These are phyloP conservation scores for Carpinus viminea DNA, from an alignment of 306 rosid genomes.

Conservation along the genomic window DNA sequence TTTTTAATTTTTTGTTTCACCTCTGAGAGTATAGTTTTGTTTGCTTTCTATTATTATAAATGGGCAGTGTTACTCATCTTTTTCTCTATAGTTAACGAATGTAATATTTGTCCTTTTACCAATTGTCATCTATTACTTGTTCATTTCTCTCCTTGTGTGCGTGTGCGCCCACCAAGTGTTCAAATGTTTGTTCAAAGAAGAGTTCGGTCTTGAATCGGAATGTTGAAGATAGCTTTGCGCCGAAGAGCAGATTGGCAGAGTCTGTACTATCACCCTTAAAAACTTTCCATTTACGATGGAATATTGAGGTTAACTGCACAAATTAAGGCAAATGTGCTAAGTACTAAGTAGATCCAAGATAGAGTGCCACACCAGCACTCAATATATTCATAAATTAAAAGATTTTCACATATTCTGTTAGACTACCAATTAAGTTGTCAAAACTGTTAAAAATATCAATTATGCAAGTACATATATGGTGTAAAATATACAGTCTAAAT, in stretches of 20 bases:
- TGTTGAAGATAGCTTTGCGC: conserved; percentile 39
- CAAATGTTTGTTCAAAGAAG: no score
- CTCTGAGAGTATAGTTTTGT: conserved; percentile 26
- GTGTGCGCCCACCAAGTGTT: background rate
- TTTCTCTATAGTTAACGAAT: background rate
- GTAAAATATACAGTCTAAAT: no score
- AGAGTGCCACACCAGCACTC: background rate
- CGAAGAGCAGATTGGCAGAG: conserved; percentile 31
- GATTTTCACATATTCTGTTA: background rate
- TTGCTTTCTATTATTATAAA: conserved; percentile 9
- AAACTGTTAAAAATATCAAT: no score
- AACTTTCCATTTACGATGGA: conserved; percentile 39
- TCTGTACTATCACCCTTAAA: conserved; percentile 39
- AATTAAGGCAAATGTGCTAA: background rate
- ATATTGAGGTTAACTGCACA: no score
- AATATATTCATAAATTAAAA: background rate
- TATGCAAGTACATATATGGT: no score
- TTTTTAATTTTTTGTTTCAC: conserved; percentile 2
- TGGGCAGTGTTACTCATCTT: background rate
- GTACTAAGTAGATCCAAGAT: background rate
- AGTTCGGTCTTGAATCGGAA: conserved; percentile 41
- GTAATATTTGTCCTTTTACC: background rate
- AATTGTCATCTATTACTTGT: background rate
- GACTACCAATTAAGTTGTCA: no score
- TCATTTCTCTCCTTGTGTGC: background rate